These are phyloP conservation scores for Aureobasidium melanogenum DNA, from an alignment of 2,329 filamentous ascomycete species.

Conservation along the genomic window DNA sequence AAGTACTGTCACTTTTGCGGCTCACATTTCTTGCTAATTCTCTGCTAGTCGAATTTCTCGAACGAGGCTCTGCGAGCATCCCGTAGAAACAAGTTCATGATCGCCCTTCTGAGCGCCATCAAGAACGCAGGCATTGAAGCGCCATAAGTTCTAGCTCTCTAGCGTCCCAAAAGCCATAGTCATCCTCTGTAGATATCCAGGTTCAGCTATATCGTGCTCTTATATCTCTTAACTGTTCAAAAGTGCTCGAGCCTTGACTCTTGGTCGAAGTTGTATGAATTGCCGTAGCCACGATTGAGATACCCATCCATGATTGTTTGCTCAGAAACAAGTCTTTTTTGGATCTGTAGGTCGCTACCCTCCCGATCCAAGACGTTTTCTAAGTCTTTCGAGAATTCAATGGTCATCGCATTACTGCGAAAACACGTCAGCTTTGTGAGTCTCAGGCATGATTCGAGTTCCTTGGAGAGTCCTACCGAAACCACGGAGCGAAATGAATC, in stretches of 20 bases:
- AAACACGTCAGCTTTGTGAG: conserved; percentile 14
- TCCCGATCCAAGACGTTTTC: neutral
- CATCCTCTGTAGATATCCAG: neutral
- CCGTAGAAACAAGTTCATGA: conserved; percentile 90
- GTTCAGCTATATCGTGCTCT: too few relatives aligned
- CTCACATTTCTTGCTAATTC: neutral
- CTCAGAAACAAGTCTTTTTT: conserved; percentile 40
- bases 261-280: conserved; percentile 56
- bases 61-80: conserved; percentile 68
- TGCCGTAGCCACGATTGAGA: conserved; percentile 49
- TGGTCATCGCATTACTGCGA: neutral
- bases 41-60: conserved; percentile 33
- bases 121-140: conserved; percentile 1
- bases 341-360: conserved; percentile 35
- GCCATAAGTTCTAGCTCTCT: neutral
- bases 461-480: conserved; percentile 4
- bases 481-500: conserved; percentile 46
- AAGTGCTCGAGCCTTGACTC: neutral
- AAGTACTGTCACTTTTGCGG: neutral
- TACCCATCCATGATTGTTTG: conserved; percentile 40
- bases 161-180: too few relatives aligned
- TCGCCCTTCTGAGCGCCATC: conserved; percentile 71
- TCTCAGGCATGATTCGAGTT: too few relatives aligned
- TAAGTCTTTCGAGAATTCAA: neutral
- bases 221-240: neutral